phyloP scores from a whole-genome alignment of 345 rosid genomes.

The Bretschneidera sinensis region DNA sequence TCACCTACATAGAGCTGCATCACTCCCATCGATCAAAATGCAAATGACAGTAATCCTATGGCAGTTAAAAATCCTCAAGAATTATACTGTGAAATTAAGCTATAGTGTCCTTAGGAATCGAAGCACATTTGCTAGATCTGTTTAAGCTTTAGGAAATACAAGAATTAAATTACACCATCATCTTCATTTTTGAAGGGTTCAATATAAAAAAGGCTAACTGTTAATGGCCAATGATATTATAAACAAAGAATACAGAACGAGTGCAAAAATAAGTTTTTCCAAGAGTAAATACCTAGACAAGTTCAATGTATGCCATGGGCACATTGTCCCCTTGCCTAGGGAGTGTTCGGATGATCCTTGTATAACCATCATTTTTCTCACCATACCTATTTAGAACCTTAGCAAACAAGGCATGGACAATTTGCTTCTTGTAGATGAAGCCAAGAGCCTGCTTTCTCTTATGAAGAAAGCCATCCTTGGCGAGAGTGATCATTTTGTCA shows the following conservation, averaged over 20 bases:
- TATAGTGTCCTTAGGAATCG: neutral
- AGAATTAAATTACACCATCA: neutral
- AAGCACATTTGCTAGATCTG: neutral
- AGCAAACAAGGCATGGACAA: slow-evolving; percentile 80
- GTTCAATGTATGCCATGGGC: slow-evolving; percentile 95
- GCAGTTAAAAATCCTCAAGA: neutral
- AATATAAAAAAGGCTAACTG: neutral
- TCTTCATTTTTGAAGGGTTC: neutral
- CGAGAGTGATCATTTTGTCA: slow-evolving; percentile 90
- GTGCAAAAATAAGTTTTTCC: neutral
- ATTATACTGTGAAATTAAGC: neutral
- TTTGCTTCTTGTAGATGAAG: slow-evolving; percentile 83
- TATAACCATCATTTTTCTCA: slow-evolving; percentile 86
- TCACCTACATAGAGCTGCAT: neutral
- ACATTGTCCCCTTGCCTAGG: slow-evolving; percentile 98
- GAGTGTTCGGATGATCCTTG: slow-evolving; percentile 83
- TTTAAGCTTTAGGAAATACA: neutral
- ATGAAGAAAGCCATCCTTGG: slow-evolving; percentile 84
- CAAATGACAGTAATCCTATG: neutral
- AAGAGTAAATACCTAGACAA: slow-evolving; percentile 43
- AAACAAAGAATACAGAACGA: too few relatives aligned
- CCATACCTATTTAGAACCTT: slow-evolving; percentile 87
- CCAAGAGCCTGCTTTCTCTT: slow-evolving; percentile 89
- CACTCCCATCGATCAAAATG: neutral
- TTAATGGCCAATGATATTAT: neutral